phyloP scores from a whole-genome alignment of 1,284 basidiomycete genomes.

The Ceratobasidium sp. region DNA sequence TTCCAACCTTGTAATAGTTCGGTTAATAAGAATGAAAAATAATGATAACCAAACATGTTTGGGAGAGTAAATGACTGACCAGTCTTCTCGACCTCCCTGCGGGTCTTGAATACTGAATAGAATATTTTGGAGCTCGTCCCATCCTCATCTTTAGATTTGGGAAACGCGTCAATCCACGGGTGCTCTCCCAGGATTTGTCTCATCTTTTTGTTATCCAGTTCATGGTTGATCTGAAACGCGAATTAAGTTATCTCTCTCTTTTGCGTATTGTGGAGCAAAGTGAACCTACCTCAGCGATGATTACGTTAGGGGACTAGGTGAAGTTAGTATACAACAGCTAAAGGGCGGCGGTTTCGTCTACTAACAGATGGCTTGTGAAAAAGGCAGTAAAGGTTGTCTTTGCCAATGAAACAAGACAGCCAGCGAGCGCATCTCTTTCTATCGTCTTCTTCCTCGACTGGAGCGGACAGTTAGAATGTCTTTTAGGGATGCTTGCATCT shows the following conservation, averaged over 20 bases:
- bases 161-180: slow-evolving; percentile 16
- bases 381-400: slow-evolving; percentile 17
- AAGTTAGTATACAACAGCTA: not conserved
- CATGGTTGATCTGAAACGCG: slow-evolving; percentile 4
- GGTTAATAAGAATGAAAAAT: not conserved
- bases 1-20: slow-evolving; percentile 19
- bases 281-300: slow-evolving; percentile 19
- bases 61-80: not conserved
- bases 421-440: slow-evolving; percentile 23
- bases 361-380: slow-evolving; percentile 31
- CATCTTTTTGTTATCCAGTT: slow-evolving; percentile 15
- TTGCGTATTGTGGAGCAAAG: not conserved
- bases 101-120: slow-evolving; percentile 14
- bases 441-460: slow-evolving; percentile 20
- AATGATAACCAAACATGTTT: not conserved
- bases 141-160: not conserved
- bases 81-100: slow-evolving; percentile 37
- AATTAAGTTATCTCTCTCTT: too few relatives aligned
- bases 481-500: not conserved
- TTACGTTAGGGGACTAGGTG: slow-evolving; percentile 28
- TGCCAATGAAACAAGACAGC: slow-evolving; percentile 24
- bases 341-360: not conserved
- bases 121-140: slow-evolving; percentile 11
- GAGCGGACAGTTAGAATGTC: not conserved
- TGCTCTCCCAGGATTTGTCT: slow-evolving; percentile 21